Evolutionary conservation across 108 stramenopile genomes (phyloP).

Genomic region (Nitzschia inconspicua): DNA sequence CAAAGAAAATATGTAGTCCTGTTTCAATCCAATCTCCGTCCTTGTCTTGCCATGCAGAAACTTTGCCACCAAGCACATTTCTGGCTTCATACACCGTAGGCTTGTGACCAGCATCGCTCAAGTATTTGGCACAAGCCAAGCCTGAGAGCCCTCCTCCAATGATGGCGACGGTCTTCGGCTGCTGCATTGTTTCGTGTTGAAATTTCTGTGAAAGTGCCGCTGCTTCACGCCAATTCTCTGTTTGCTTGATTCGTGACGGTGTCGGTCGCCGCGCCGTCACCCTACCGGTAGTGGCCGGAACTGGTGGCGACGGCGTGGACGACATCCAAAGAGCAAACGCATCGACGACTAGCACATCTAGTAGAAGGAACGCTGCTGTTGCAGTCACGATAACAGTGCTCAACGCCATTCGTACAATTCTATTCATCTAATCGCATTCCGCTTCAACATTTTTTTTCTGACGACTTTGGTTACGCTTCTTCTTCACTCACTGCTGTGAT

Average conservation of each 20-base stretch:
- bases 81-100: slow-evolving; percentile 81
- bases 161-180: slow-evolving; percentile 66
- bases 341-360: too few relatives aligned
- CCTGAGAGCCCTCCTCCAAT: slow-evolving; percentile 90
- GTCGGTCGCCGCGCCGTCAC: slow-evolving; percentile 3
- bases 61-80: slow-evolving; percentile 81
- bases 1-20: slow-evolving; percentile 94
- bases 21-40: slow-evolving; percentile 91
- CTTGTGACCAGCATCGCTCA: slow-evolving; percentile 85
- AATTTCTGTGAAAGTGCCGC: slow-evolving; percentile 8
- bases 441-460: too few relatives aligned
- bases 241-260: slow-evolving; percentile 14
- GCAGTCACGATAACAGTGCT: too few relatives aligned
- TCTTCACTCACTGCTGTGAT: too few relatives aligned
- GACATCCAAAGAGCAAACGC: neutral
- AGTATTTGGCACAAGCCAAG: slow-evolving; percentile 83
- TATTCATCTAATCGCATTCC: too few relatives aligned
- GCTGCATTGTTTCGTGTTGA: neutral
- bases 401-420: too few relatives aligned
- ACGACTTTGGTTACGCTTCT: too few relatives aligned
- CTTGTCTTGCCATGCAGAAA: slow-evolving; percentile 86
- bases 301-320: neutral
- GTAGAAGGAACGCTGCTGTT: too few relatives aligned
- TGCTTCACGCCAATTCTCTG: slow-evolving; percentile 17
- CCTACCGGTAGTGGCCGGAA: neutral